These are phyloP conservation scores for Allium sativum DNA, from an alignment of 106 monocot genomes.

Conservation along the genomic window DNA sequence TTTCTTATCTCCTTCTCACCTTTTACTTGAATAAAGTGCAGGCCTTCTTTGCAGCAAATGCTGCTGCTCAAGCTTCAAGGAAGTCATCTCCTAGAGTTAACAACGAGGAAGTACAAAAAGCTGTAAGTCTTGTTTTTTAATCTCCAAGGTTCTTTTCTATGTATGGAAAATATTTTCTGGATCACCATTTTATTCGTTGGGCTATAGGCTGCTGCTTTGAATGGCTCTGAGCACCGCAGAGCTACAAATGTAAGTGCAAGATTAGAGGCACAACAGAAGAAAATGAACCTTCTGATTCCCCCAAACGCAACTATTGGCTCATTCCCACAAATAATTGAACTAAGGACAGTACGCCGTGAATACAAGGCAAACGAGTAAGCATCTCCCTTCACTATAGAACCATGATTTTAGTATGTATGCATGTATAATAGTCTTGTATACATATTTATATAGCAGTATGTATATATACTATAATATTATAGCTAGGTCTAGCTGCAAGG, in stretches of 20 bases:
- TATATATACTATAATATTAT: too few relatives aligned
- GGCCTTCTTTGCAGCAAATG: slow-evolving; percentile 17
- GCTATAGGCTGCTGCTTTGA: slow-evolving; percentile 12
- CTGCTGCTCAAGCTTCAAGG: slow-evolving; percentile 19
- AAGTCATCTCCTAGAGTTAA: slow-evolving; percentile 14
- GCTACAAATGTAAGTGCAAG: slow-evolving; percentile 18
- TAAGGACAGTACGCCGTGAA: slow-evolving; percentile 15
- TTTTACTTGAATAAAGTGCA: too few relatives aligned
- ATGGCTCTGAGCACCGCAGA: slow-evolving; percentile 12
- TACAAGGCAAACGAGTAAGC: slow-evolving; percentile 15
- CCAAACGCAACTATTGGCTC: slow-evolving; percentile 17
- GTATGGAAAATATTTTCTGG: neutral
- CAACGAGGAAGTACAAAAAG: slow-evolving; percentile 16
- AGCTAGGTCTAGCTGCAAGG: too few relatives aligned
- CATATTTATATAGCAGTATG: too few relatives aligned
- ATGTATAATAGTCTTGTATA: too few relatives aligned
- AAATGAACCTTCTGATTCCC: slow-evolving; percentile 17
- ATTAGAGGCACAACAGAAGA: slow-evolving; percentile 20
- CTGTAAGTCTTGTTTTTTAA: neutral
- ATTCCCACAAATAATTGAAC: slow-evolving; percentile 15
- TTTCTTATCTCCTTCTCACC: too few relatives aligned
- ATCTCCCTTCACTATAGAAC: too few relatives aligned
- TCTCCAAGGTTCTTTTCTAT: neutral
- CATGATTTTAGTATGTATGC: neutral
- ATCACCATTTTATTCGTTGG: neutral